Evolutionary conservation across 2,329 filamentous ascomycete species (phyloP), one percentile per base, ranked within the genome.

Genomic region (Ophiostoma sp.): DNA sequence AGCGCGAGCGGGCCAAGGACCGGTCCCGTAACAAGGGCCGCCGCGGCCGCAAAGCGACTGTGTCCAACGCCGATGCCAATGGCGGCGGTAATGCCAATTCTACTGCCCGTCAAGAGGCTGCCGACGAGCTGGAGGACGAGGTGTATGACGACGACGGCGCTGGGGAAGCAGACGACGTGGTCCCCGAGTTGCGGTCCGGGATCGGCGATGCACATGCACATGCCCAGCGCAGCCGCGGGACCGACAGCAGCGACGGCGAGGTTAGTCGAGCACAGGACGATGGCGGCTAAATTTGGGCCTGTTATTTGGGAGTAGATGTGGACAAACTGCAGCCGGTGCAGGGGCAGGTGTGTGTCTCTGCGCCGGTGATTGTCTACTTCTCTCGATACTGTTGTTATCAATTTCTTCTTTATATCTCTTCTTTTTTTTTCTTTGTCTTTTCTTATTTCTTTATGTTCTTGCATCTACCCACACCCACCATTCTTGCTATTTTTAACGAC

Each of bases 1-100:
- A 90, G 72, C 85, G 94, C 67, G 81, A 96, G 41, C 70, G 70
- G 10, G 60, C 67, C 68, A 67, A 65, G 70, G 94, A 97, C 77
- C 97, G 97, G 80, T 93, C 94, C 31, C 96, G 97, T 82, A 92
- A 93, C 82, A 97, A 96, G 81, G 91, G 90, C 68, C 87, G 93
- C 41, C 97, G 97, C 81, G 90, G 89, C 68, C 96, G 92, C 83
- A 97, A 97, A 81, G 85, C 70, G 62, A 65, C 62, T 8, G 62
- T 65, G 6, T n/a, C 86, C 35, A 96, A 95, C 79, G 84, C 69
- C 10, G 62, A 67, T 27, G 65, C 67, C 2, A 66, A 60, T 17
- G 15, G 1, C 35, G 96, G 94, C 79, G 84, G 66, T 11, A 60
- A 67, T 35, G 64, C 68, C 7, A 67, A 62, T 13, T 11, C 15